A percentile compares a stretch with the other conserved stretches of the same genome.
These are phyloP conservation scores for Boletus sp. DNA, from an alignment of 1,284 basidiomycete species.

Conservation along the genomic window DNA sequence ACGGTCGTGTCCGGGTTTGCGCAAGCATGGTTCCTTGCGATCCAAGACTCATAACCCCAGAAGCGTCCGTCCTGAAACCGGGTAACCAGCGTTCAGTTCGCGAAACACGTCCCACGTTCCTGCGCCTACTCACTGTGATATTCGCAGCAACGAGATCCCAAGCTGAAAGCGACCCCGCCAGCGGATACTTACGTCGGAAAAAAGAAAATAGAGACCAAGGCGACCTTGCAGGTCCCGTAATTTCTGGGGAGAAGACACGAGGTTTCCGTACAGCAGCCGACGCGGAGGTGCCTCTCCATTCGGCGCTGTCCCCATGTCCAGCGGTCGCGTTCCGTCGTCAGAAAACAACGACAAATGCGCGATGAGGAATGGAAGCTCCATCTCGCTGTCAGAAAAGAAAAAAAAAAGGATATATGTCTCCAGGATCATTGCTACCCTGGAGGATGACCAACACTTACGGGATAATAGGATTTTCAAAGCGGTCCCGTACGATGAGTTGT, in stretches of 20 bases:
- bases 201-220: slow-evolving; percentile 79
- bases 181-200: slow-evolving; percentile 84
- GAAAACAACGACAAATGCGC: slow-evolving; percentile 72
- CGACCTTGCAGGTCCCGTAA: slow-evolving; percentile 75
- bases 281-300: slow-evolving; percentile 45
- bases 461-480: slow-evolving; percentile 57
- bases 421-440: slow-evolving; percentile 25
- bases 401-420: slow-evolving; percentile 22
- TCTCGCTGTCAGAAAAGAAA: slow-evolving; percentile 48
- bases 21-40: slow-evolving; percentile 60
- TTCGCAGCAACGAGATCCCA: slow-evolving; percentile 67
- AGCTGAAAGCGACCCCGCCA: slow-evolving; percentile 74
- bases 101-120: slow-evolving; percentile 17
- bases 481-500: slow-evolving; percentile 70
- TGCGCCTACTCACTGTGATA: slow-evolving; percentile 64
- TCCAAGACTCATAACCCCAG: slow-evolving; percentile 45
- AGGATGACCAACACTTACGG: slow-evolving; percentile 51
- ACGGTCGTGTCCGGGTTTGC: slow-evolving; percentile 62
- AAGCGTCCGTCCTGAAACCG: slow-evolving; percentile 46
- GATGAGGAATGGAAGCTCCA: slow-evolving; percentile 79
- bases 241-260: slow-evolving; percentile 76
- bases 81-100: slow-evolving; percentile 23
- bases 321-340: slow-evolving; percentile 52
- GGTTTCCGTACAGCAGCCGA: slow-evolving; percentile 75
- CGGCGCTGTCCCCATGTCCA: slow-evolving; percentile 53